Conservation (phyloP, 225 moss, liverwort and hornwort genomes). For the Pseudoscleropodium purum region DNA sequence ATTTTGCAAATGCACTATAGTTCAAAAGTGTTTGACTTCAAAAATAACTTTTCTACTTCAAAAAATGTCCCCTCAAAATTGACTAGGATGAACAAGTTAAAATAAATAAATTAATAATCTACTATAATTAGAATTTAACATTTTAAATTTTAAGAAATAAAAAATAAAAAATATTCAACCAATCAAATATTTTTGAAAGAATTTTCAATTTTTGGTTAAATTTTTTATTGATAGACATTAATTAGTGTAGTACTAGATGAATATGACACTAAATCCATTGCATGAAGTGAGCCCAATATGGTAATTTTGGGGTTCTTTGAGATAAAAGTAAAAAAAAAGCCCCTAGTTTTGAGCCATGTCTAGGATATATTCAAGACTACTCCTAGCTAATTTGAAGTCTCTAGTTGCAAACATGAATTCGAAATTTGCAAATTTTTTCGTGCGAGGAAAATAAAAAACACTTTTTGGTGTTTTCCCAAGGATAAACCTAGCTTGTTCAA, state of each 20-base stretch:
- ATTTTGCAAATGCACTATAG: neutral
- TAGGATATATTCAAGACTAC: too few relatives aligned
- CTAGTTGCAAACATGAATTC: too few relatives aligned
- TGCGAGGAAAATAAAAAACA: too few relatives aligned
- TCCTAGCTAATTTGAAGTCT: too few relatives aligned
- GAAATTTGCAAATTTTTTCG: too few relatives aligned
- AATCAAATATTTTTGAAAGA: neutral
- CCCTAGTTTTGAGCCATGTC: too few relatives aligned
- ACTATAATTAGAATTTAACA: neutral
- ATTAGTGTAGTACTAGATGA: neutral
- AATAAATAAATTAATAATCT: neutral
- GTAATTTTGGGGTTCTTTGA: too few relatives aligned
- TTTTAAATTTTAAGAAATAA: neutral
- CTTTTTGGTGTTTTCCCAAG: too few relatives aligned
- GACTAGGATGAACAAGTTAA: neutral
- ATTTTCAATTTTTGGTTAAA: neutral
- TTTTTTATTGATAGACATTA: too few relatives aligned
- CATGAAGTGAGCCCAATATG: too few relatives aligned
- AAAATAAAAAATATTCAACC: neutral
- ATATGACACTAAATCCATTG: neutral
- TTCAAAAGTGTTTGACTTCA: neutral
- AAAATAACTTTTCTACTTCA: neutral
- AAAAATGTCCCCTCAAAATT: neutral
- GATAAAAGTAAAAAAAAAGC: too few relatives aligned
- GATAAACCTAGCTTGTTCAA: too few relatives aligned